phyloP scores from a whole-genome alignment of 2,329 filamentous ascomycete genomes.

The Sclerotinia glacialis region DNA sequence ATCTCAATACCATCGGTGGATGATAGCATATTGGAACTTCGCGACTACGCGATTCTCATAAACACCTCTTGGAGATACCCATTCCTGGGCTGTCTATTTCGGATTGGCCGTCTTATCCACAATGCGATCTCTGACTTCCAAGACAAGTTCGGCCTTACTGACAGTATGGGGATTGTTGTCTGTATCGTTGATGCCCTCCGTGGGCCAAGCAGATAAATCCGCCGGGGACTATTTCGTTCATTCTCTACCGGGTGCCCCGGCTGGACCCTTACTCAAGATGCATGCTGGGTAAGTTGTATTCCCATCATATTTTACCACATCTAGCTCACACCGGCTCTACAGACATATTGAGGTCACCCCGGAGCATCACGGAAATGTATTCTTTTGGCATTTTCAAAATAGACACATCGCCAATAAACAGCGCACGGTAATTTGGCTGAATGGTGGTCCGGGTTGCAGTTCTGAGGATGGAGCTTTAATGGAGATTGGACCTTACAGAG shows the following conservation, averaged over 20 bases:
- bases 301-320: not conserved
- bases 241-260: constrained; percentile 78
- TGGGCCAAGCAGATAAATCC: constrained; percentile 50
- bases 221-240: constrained; percentile 89
- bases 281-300: constrained; percentile 77
- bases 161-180: constrained; percentile 42
- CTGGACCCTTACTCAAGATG: constrained; percentile 83
- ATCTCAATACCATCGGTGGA: constrained; percentile 5
- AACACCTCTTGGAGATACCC: constrained; percentile 17
- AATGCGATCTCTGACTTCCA: constrained; percentile 35
- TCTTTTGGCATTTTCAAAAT: constrained; percentile 98
- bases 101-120: constrained; percentile 25
- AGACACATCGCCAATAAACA: constrained; percentile 89
- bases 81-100: constrained; percentile 18
- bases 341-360: constrained; percentile 90
- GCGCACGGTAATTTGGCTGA: constrained; percentile 93
- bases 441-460: constrained; percentile 94
- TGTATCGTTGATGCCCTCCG: constrained; percentile 45
- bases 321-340: not conserved
- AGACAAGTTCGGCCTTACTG: constrained; percentile 24
- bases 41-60: constrained; percentile 25
- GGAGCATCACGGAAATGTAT: constrained; percentile 85
- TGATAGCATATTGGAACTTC: constrained; percentile 17
- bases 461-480: constrained; percentile 96
- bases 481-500: constrained; percentile 80